phyloP scores from a whole-genome alignment of 2,329 filamentous ascomycete species.

The Lachnellula occidentalis region DNA sequence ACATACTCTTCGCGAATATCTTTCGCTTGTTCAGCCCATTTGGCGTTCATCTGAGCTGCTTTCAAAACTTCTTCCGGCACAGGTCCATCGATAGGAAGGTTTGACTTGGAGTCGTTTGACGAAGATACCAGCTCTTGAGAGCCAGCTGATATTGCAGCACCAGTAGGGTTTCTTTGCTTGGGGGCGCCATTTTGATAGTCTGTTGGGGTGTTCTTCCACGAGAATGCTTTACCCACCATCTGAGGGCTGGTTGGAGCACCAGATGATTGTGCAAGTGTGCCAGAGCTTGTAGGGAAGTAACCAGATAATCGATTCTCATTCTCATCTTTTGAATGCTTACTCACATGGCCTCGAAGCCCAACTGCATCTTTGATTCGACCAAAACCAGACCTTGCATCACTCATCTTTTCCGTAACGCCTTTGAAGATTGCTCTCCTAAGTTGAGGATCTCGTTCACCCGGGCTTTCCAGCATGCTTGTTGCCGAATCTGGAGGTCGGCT shows the following conservation, averaged over 20 bases:
- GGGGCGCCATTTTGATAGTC: conserved; percentile 42
- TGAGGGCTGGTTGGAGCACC: conserved; percentile 20
- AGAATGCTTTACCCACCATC: conserved; percentile 47
- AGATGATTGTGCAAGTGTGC: conserved; percentile 10
- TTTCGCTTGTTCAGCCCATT: conserved; percentile 33
- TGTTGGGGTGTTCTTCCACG: conserved; percentile 59
- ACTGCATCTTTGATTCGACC: conserved; percentile 84
- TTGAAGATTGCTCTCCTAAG: conserved; percentile 66
- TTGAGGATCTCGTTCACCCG: conserved; percentile 50
- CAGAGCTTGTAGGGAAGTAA: conserved; percentile 22
- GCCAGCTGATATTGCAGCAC: conserved; percentile 4
- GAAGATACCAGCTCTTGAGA: conserved; percentile 3
- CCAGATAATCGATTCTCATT: conserved; percentile 9
- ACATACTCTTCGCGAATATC: conserved; percentile 41
- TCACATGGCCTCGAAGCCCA: conserved; percentile 48
- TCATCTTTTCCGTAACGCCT: conserved; percentile 71
- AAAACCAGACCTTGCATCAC: conserved; percentile 75
- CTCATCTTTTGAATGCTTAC: conserved; percentile 52
- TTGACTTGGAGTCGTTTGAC: conserved; percentile 3
- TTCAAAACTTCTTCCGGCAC: conserved; percentile 14
- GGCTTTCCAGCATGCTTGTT: conserved; percentile 42
- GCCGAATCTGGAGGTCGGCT: conserved; percentile 41
- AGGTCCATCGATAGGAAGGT: conserved; percentile 4
- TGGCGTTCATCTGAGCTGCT: conserved; percentile 20
- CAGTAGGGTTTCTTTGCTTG: conserved; percentile 17